Evolutionary conservation across 305 asterid species (phyloP), one percentile per base, ranked within the genome.

Genomic region (Fraxinus nigra): DNA sequence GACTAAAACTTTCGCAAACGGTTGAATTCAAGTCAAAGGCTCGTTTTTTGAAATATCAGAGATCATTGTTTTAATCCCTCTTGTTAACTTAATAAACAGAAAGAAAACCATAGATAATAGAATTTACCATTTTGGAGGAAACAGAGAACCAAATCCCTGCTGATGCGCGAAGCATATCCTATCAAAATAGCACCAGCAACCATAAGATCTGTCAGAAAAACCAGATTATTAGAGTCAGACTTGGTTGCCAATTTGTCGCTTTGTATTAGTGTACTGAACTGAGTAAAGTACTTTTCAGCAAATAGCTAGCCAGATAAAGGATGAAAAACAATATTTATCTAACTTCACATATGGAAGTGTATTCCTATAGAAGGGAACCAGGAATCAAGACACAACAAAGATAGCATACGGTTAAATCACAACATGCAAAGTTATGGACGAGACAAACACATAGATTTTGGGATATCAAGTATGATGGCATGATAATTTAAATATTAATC

Each of bases 181-280:
- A 90, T 80, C 59, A 94, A 61, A 82, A 96, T 89, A 79, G 98
- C 98, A 82, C 98, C 98, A 63, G 91, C 88, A 63, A 94, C 97
- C 97, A 96, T 86, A 78, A 93, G 88, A 92, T 93, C 99, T 93
- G 97, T 92, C 84, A 82, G 61, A 86, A 74, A 81, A 78, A 81
- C 78, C 77, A 78, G 77, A 80, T 26, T 18, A 56, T 85, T 61
- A 86, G 82, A 74, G 51, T 26, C 76, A 82, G 74, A 40, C 75
- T 32, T n/a, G 63, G 46, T 20, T 37, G 75, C 40, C 40, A 35
- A 35, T 48, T 18, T 65, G 46, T 78, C 35, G 65, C 65, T 84
- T 78, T 78, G 22, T 28, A 74, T 80, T 38, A 30, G 43, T 40
- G 26, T 46, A 63, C 8, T 35, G 40, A 77, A 79, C 48, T 73